These are phyloP conservation scores for Ophiosphaerella narmari DNA, from an alignment of 2,329 filamentous ascomycete genomes.

Conservation along the genomic window DNA sequence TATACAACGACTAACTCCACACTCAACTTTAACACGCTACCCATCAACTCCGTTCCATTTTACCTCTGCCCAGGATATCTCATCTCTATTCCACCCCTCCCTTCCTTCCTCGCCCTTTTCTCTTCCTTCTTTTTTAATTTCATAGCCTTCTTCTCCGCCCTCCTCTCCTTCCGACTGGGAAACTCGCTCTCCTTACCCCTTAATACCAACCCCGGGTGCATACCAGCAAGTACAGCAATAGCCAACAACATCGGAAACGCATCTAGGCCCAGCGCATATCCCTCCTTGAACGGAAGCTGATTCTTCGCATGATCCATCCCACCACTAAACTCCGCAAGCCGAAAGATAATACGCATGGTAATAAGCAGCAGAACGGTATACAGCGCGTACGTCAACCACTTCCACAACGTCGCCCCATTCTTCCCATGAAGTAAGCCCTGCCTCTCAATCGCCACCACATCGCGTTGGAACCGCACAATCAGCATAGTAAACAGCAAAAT, in stretches of 20 bases:
- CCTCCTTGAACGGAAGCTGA: slow-evolving; percentile 56
- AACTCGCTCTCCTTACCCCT: slow-evolving; percentile 32
- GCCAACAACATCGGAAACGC: slow-evolving; percentile 60
- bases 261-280: slow-evolving; percentile 59
- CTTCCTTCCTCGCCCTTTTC: slow-evolving; percentile 23
- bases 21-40: not conserved
- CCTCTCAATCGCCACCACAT: slow-evolving; percentile 1
- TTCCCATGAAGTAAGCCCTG: not conserved
- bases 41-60: no score
- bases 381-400: slow-evolving; percentile 43
- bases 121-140: slow-evolving; percentile 10
- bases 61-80: not conserved
- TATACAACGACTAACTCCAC: no score
- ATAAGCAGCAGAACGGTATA: slow-evolving; percentile 51
- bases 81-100: slow-evolving; percentile 1
- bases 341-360: slow-evolving; percentile 62
- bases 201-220: slow-evolving; percentile 32
- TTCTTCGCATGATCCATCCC: slow-evolving; percentile 50
- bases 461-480: slow-evolving; percentile 25
- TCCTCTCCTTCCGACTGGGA: slow-evolving; percentile 29
- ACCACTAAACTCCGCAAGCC: slow-evolving; percentile 60
- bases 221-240: slow-evolving; percentile 19
- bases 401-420: slow-evolving; percentile 15
- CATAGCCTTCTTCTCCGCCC: slow-evolving; percentile 24
- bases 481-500: slow-evolving; percentile 31